Conservation (phyloP, 768 basidiomycete species). For the Strobilomyces dryophilus region DNA sequence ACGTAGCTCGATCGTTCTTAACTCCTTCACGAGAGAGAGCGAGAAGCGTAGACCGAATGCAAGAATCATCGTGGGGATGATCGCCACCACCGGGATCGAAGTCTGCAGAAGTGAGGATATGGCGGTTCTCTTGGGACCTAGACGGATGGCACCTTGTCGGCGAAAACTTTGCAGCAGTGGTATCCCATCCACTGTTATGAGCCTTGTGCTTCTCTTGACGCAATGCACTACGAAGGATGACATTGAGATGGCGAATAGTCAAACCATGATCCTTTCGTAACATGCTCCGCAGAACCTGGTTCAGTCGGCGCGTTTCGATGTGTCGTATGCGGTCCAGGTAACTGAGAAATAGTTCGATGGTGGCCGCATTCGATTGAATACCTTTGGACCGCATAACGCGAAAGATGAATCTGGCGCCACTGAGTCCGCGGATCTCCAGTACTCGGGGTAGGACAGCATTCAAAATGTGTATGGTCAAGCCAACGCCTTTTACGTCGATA, state of each 20-base stretch:
- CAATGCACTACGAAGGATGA: constrained; percentile 49
- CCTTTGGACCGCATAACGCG: constrained; percentile 50
- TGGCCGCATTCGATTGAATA: constrained; percentile 50
- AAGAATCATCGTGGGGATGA: constrained; percentile 27
- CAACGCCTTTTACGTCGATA: constrained; percentile 26
- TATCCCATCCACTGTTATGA: constrained; percentile 46
- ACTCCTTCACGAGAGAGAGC: constrained; percentile 46
- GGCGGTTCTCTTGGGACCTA: constrained; percentile 3
- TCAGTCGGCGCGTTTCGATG: constrained; percentile 42
- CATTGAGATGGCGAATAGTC: constrained; percentile 55
- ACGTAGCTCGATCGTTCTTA: constrained; percentile 52
- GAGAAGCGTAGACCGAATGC: constrained; percentile 40
- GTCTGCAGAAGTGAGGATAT: constrained; percentile 20
- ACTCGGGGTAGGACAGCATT: constrained; percentile 57
- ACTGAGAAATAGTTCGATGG: constrained; percentile 51
- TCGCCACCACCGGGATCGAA: constrained; percentile 51
- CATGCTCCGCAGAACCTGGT: constrained; percentile 44
- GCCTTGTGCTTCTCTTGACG: constrained; percentile 47
- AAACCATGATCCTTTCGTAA: constrained; percentile 40
- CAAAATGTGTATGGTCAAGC: constrained; percentile 46
- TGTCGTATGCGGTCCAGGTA: constrained; percentile 44
- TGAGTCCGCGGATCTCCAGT: constrained; percentile 46
- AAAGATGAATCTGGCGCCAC: constrained; percentile 43
- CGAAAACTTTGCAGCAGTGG: constrained; percentile 37
- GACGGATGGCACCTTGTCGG: constrained; percentile 21